Evolutionary conservation across 2,329 filamentous ascomycete genomes (phyloP).

Genomic region (Penicillium verrucosum): DNA sequence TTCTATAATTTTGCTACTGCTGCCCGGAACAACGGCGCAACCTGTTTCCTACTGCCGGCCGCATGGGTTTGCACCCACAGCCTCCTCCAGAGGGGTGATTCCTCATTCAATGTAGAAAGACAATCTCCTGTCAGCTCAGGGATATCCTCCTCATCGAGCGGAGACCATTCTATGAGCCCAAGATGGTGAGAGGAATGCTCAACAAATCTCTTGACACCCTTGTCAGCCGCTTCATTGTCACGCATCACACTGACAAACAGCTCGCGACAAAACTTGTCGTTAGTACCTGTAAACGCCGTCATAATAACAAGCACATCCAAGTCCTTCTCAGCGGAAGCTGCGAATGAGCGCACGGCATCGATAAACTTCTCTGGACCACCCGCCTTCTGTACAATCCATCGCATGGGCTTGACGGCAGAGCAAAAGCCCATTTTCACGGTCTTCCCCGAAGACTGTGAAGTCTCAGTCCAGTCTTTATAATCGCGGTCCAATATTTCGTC

Average conservation of each 20-base stretch:
- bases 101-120: constrained; percentile 10
- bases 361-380: constrained; percentile 36
- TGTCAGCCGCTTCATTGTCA: constrained; percentile 27
- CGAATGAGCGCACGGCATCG: constrained; percentile 45
- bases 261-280: constrained; percentile 50
- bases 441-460: constrained; percentile 27
- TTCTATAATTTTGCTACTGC: constrained; percentile 33
- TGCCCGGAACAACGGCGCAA: constrained; percentile 57
- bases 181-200: constrained; percentile 46
- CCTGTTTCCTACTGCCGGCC: constrained; percentile 60
- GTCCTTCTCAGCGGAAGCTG: constrained; percentile 40
- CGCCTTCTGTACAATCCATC: constrained; percentile 53
- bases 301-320: constrained; percentile 58
- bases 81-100: constrained; percentile 40
- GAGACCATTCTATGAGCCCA: constrained; percentile 35
- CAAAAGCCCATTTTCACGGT: constrained; percentile 54
- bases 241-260: constrained; percentile 50
- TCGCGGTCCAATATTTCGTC: constrained; percentile 59
- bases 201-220: constrained; percentile 47
- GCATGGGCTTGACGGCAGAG: constrained; percentile 55
- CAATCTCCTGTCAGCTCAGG: constrained; percentile 17
- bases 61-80: constrained; percentile 58
- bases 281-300: constrained; percentile 53
- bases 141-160: constrained; percentile 24
- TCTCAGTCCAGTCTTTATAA: constrained; percentile 61